Percentiles rank a stretch among this genome's conserved stretches.
These are phyloP conservation scores for Suillus sp. DNA, from an alignment of 768 basidiomycete species.

Conservation along the genomic window DNA sequence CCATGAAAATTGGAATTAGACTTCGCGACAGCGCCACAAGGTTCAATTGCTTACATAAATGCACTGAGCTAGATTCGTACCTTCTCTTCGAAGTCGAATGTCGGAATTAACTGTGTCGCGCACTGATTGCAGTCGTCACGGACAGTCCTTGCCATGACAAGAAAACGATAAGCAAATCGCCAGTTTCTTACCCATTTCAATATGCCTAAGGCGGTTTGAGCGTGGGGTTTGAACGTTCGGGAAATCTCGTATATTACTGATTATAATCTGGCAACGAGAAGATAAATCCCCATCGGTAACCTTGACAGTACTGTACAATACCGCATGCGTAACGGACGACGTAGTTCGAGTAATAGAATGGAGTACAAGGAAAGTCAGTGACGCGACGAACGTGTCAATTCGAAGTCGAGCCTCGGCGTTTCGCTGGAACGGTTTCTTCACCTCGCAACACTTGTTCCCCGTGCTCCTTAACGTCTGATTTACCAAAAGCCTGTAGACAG, in stretches of 20 bases:
- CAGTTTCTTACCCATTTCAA: not conserved
- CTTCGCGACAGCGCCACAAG: conserved; percentile 2
- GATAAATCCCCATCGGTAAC: not conserved
- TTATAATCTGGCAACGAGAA: not conserved
- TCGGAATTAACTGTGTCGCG: not conserved
- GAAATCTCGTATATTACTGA: not conserved
- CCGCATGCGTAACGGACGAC: not conserved
- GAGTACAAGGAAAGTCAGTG: not conserved
- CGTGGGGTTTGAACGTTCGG: not conserved
- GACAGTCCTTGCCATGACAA: too few relatives aligned
- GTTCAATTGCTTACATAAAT: not conserved
- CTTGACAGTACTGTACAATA: not conserved
- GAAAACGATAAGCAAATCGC: not conserved
- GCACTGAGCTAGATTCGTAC: not conserved
- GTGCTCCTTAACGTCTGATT: conserved; percentile 51
- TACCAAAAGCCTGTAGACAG: conserved; percentile 24
- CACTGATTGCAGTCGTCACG: not conserved
- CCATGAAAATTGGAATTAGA: not conserved
- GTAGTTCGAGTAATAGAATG: not conserved
- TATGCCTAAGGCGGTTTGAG: not conserved
- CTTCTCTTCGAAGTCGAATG: not conserved
- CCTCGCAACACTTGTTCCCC: conserved; percentile 58
- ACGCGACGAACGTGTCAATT: not conserved
- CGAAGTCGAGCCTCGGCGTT: conserved; percentile 26
- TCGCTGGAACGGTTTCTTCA: conserved; percentile 37